Evolutionary conservation across 352 stramenopile species (phyloP), one percentile per base, ranked within the genome.

Genomic region (Stephanocyclus meneghinianus): DNA sequence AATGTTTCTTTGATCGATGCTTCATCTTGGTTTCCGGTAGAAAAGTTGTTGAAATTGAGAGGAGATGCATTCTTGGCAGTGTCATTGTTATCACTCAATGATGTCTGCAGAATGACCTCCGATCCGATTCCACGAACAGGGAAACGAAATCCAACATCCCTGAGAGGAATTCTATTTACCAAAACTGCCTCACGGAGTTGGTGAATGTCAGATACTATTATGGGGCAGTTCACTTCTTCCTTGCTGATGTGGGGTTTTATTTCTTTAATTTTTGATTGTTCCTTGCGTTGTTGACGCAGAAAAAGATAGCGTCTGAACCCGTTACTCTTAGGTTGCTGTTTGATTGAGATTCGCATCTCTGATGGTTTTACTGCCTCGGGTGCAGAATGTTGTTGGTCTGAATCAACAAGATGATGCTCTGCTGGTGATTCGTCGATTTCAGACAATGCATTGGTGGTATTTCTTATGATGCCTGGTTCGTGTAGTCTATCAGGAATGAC

Each of bases 61-160:
- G 53, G n/a, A 62, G 37, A 44, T 13, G 9, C 11, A 44, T 10
- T 42, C 29, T 62, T 18, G 29, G 21, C 0, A 18, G 29, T 44
- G 5, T 13, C 16, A 18, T 62, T 62, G 2, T 42, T 2, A 62
- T 26, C 9, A 11, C 8, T 30, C 11, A 3, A 1, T 62, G 26
- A 18, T 18, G 45, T 21, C 11, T 21, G 44, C 30, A 73, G 26
- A 71, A 81, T 59, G n/a, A 61, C 13, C 30, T 79, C 76, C n/a
- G 76, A 83, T 66, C 64, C 69, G 3, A 84, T 66, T 6, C 76
- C 76, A 37, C 45, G 16, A 4, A 76, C 26, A 16, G 76, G 76
- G 57, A 84, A 84, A 30, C 76, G 70, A 73, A 84, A 84, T 37
- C 76, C 76, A 50, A 84, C 65, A 68, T 84, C 71, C 45, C 44